A percentile compares a stretch with the other conserved stretches of the same genome.
phyloP scores from a whole-genome alignment of 345 rosid genomes.

The Arabidopsis arenosa region DNA sequence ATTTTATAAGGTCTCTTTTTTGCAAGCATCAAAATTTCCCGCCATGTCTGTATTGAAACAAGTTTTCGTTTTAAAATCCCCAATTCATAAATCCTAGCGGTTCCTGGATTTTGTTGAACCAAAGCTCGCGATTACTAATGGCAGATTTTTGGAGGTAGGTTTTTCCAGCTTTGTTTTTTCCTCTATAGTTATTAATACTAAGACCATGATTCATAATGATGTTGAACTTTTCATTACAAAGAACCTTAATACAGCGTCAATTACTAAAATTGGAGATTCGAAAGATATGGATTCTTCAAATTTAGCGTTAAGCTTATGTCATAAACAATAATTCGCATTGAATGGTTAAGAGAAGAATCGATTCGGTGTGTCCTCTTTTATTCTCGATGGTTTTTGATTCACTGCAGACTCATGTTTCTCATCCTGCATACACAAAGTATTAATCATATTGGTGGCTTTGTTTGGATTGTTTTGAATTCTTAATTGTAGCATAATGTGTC shows the following conservation, averaged over 20 bases:
- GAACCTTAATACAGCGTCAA: not conserved
- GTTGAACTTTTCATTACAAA: not conserved
- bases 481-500: not conserved
- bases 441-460: not conserved
- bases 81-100: not conserved
- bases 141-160: not conserved
- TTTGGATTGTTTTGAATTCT: not conserved
- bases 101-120: not conserved
- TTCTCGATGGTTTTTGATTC: slow-evolving; percentile 17
- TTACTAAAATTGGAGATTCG: not conserved
- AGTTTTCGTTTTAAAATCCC: not conserved
- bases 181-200: not conserved
- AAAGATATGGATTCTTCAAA: not conserved
- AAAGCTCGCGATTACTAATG: not conserved
- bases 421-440: slow-evolving; percentile 48
- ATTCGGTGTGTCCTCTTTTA: slow-evolving; percentile 22
- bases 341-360: not conserved
- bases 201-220: not conserved
- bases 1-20: not conserved
- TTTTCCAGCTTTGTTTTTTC: not conserved
- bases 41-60: slow-evolving; percentile 1
- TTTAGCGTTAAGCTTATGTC: not conserved
- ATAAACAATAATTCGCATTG: slow-evolving; percentile 1
- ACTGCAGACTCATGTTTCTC: slow-evolving; percentile 50
- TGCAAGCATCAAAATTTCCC: not conserved